Conservation (phyloP, 2,329 filamentous ascomycete species). For the Daldinia eschscholtzii region DNA sequence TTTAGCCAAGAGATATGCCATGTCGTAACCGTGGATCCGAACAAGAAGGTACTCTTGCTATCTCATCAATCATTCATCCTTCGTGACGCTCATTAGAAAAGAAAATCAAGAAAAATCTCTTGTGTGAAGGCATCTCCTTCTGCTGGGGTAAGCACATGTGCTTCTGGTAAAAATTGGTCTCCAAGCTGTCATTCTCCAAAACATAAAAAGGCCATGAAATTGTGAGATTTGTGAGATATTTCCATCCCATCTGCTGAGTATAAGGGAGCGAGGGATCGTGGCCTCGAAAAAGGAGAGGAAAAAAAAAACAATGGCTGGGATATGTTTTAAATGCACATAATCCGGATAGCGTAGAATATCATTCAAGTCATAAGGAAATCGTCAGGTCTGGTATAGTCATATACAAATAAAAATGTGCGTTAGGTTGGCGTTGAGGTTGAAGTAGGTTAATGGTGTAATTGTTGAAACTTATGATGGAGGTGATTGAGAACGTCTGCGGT, state of each 20-base stretch:
- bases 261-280: constrained; percentile 30
- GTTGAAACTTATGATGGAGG: constrained; percentile 56
- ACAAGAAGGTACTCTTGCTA: constrained; percentile 46
- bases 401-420: constrained; percentile 38
- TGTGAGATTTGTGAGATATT: constrained; percentile 17
- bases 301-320: constrained; percentile 25
- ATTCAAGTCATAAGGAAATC: constrained; percentile 49
- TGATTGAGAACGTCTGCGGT: constrained; percentile 63
- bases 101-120: constrained; percentile 33
- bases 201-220: constrained; percentile 29
- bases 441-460: constrained; percentile 23
- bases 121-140: constrained; percentile 41
- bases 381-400: constrained; percentile 45
- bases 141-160: constrained; percentile 27
- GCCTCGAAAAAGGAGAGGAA: constrained; percentile 3
- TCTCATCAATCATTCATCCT: constrained; percentile 49
- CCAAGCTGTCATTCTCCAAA: constrained; percentile 39
- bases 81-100: constrained; percentile 49
- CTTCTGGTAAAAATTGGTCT: constrained; percentile 43
- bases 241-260: constrained; percentile 25
- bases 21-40: constrained; percentile 51
- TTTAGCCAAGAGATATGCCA: constrained; percentile 42
- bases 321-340: constrained; percentile 37
- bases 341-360: constrained; percentile 42
- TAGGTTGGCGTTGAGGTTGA: constrained; percentile 27